Base-by-base conservation (phyloP, 495 filamentous ascomycete genomes). In the Tuber calosporum region DNA sequence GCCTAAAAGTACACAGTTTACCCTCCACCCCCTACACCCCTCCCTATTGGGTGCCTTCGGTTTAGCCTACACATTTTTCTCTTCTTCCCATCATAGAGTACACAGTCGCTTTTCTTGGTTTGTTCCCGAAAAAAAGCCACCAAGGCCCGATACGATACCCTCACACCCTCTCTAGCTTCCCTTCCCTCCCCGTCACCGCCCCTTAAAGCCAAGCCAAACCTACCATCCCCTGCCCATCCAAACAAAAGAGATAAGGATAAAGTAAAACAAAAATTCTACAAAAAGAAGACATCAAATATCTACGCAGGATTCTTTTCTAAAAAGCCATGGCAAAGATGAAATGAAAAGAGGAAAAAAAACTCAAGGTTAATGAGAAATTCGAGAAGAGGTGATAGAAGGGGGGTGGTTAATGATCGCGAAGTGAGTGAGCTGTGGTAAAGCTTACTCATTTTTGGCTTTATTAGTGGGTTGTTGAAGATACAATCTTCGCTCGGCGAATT, bases 401-500 rank as follows among this genome's bases (percentile, higher is more conserved):
- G 9, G n/a, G n/a, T 11, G 53, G 53, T 2, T 62, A 62, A 62
- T 13, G 30, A 30, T 62, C 11, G 26, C 30, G 26, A 62, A 34
- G 53, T 62, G n/a, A 15, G n/a, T 34, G 26, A 62, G 53, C 26
- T 62, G 26, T 17, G 13, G 13, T 17, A 62, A 34, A 30, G 26
- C 43, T 69, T 78, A 78, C 30, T 78, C 76, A 66, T 40, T 78
- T 75, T 78, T 78, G 13, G 76, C 30, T 66, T 78, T 78, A 17
- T 69, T 78, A 26, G 68, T 42, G 36, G 76, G 76, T 3, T 75
- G 43, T 37, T 68, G 42, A n/a, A 78, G 75, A 53, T 78, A 78
- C 43, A 78, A 26, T 78, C 75, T 77, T 34, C 95, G 87, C 84
- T 99, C 95, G 2, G 89, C 78, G 42, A 90, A 87, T 83, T 99